These are phyloP conservation scores for Blastocystis hominis DNA, from an alignment of 352 stramenopile species.

Conservation along the genomic window DNA sequence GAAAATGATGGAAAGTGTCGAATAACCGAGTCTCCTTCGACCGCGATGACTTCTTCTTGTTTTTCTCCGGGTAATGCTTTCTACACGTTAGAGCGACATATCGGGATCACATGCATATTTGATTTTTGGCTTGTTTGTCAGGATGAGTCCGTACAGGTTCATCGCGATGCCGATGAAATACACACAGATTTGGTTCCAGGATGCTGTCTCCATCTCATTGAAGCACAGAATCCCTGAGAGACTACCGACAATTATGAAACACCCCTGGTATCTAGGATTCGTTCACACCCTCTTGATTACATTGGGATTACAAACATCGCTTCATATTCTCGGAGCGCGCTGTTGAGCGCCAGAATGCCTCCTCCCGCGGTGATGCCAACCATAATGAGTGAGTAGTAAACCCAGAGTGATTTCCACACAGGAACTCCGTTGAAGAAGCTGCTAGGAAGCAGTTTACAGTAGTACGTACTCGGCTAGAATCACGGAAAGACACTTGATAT, in stretches of 20 bases:
- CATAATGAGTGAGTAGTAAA: conserved; percentile 45
- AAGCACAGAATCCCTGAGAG: conserved; percentile 44
- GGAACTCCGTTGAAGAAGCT: conserved; percentile 10
- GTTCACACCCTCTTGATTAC: neutral
- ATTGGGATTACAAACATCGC: conserved; percentile 43
- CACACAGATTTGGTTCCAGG: neutral
- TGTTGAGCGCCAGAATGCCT: conserved; percentile 23
- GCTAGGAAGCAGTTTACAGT: neutral
- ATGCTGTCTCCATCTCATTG: conserved; percentile 13
- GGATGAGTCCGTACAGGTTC: conserved; percentile 31
- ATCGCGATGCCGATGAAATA: conserved; percentile 1
- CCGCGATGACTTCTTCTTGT: conserved; percentile 20
- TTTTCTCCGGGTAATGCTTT: neutral
- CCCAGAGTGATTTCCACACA: neutral
- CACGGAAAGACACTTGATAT: conserved; percentile 26
- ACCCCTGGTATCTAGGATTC: conserved; percentile 36
- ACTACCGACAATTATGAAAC: conserved; percentile 42
- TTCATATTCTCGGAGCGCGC: neutral
- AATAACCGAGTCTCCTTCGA: neutral
- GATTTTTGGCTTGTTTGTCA: conserved; percentile 10
- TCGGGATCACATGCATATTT: conserved; percentile 56
- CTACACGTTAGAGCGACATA: neutral
- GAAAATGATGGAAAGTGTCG: conserved; percentile 51
- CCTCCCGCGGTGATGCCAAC: conserved; percentile 31
- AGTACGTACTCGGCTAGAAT: neutral